phyloP scores from a whole-genome alignment of 202 grass and related monocot species.

The Hordeum pubiflorum region DNA sequence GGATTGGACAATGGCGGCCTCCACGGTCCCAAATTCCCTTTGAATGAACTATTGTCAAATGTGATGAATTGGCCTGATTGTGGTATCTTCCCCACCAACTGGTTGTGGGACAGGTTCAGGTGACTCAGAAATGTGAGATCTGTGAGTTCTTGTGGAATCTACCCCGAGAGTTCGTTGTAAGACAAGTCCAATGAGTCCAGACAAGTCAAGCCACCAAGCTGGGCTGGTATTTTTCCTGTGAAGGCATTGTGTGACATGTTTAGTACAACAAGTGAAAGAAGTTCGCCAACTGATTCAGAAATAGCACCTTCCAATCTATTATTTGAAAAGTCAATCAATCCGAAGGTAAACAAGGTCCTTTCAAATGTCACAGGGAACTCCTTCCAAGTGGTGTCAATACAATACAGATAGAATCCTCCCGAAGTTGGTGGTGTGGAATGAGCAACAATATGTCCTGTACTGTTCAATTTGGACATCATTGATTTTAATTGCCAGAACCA shows the following conservation, averaged over 20 bases:
- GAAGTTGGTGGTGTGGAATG: too few species aligned
- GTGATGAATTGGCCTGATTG: slow-evolving; percentile 34
- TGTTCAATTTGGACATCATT: neutral
- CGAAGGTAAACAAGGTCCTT: slow-evolving; percentile 37
- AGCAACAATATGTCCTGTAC: neutral
- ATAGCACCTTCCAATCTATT: slow-evolving; percentile 47
- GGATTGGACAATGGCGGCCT: slow-evolving; percentile 26
- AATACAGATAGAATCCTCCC: slow-evolving; percentile 37
- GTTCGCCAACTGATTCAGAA: slow-evolving; percentile 29
- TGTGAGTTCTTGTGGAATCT: slow-evolving; percentile 35
- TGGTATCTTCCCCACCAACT: slow-evolving; percentile 35
- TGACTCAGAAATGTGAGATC: slow-evolving; percentile 35
- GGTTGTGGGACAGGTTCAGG: slow-evolving; percentile 40
- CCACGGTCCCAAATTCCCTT: slow-evolving; percentile 39
- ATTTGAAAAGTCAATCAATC: slow-evolving; percentile 40
- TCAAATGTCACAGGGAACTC: neutral
- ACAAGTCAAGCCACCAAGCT: slow-evolving; percentile 18
- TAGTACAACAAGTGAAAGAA: slow-evolving; percentile 20
- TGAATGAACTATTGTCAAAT: slow-evolving; percentile 25
- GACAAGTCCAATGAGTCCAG: slow-evolving; percentile 61
- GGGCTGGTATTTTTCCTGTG: slow-evolving; percentile 22
- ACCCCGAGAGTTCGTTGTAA: slow-evolving; percentile 29
- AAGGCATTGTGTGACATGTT: slow-evolving; percentile 49
- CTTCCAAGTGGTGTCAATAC: neutral
- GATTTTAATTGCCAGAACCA: neutral